Base-by-base conservation (phyloP, 345 rosid genomes). In the Citrus inodora region DNA sequence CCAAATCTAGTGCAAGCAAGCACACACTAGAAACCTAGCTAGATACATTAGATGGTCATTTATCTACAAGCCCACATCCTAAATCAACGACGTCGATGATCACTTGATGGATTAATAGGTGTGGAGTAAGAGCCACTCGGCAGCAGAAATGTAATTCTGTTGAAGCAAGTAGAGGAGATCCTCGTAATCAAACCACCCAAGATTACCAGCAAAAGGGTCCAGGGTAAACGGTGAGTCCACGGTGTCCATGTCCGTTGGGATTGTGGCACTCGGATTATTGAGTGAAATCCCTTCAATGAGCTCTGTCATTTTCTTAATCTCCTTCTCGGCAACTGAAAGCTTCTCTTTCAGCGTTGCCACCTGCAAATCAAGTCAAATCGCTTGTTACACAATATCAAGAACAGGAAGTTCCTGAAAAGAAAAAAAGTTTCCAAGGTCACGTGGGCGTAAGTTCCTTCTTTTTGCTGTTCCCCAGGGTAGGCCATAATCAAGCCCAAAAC, bases 191-290 rank as follows among this genome's bases (percentile, higher is more conserved):
- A 86, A 88, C 19, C 77, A 77, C 14, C 82, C 90, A 74, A 87
- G 83, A 58, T 85, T 88, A 72, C 88, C 85, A 1, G 81, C 77
- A 73, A 24, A 9, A 9, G 69, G 37, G 69, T 65, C 40, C 6
- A 33, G 24, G 42, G 42, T 42, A 24, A 87, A 82, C 14, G 86
- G 88, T 24, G 91, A 87, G 28, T 83, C 83, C 21, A 74, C 68
- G 21, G 79, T 86, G 70, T 81, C 87, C 22, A 80, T 83, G 77
- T 82, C 86, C 16, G 89, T 80, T 3, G 97, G 82, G 11, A 88
- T 27, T 0, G 93, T 83, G 37, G 96, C 82, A 63, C 82, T 88
- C 1, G 90, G 85, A 73, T 92, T 90, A 51, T 86, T 87, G 56
- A 84, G 86, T 4, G 89, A 85, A n/a, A 78, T 78, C 61, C 85